Evolutionary conservation across 2,329 filamentous ascomycete genomes (phyloP).

Genomic region (Ascomycota sp.): DNA sequence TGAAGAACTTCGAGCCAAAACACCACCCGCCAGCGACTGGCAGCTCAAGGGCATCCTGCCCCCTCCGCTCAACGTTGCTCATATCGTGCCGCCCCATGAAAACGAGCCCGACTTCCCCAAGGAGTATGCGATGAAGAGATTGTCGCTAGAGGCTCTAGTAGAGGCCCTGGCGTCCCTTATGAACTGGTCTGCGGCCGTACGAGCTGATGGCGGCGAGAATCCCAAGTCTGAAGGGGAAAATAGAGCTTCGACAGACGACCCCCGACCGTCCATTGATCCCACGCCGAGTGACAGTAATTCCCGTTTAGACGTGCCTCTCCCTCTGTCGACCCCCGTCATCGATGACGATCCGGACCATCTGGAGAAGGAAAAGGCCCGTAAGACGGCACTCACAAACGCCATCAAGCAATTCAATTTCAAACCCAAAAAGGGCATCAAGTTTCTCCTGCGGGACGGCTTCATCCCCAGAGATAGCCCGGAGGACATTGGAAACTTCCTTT

Average conservation of each 20-base stretch:
- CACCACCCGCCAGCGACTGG: constrained; percentile 51
- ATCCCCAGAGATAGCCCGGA: constrained; percentile 59
- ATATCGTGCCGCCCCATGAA: constrained; percentile 41
- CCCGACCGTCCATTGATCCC: constrained; percentile 49
- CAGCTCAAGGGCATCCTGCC: constrained; percentile 70
- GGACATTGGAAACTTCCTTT: constrained; percentile 69
- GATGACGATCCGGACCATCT: constrained; percentile 87
- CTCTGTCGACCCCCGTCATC: constrained; percentile 43
- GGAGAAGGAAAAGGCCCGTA: constrained; percentile 86
- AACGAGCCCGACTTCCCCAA: constrained; percentile 54
- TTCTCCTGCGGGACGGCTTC: constrained; percentile 67
- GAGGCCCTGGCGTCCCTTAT: constrained; percentile 78
- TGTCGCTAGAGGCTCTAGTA: constrained; percentile 73
- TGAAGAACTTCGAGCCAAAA: constrained; percentile 53
- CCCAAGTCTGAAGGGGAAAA: constrained; percentile 12
- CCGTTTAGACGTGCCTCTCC: constrained; percentile 35
- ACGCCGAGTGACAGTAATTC: constrained; percentile 38
- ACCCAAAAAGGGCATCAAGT: constrained; percentile 79
- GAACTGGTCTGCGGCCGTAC: constrained; percentile 58
- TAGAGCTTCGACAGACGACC: constrained; percentile 24
- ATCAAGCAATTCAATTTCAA: constrained; percentile 95
- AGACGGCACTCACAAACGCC: constrained; percentile 77
- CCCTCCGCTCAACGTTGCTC: constrained; percentile 64
- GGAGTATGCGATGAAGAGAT: constrained; percentile 80
- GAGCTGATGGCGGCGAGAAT: constrained; percentile 29